phyloP scores from a whole-genome alignment of 352 stramenopile genomes.

The Phytophthora aleatoria region DNA sequence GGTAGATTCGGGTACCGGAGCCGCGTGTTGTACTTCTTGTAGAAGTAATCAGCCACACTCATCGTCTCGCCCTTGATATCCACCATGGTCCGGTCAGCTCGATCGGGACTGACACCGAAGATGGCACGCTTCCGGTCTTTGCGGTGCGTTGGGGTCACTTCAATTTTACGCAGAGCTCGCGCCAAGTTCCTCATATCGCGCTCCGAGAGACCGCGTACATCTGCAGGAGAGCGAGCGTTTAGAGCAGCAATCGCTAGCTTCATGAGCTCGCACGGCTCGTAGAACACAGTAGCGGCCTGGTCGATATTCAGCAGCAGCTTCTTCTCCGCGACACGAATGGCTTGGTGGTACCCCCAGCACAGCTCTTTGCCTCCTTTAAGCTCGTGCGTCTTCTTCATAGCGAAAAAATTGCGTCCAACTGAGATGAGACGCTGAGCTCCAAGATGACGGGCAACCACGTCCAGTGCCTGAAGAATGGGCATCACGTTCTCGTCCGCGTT shows the following conservation, averaged over 20 bases:
- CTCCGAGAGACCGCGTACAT: conserved; percentile 41
- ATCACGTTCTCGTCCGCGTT: conserved; percentile 65
- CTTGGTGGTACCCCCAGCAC: conserved; percentile 77
- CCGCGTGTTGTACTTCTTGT: conserved; percentile 44
- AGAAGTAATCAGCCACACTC: conserved; percentile 64
- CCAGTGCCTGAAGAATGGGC: conserved; percentile 64
- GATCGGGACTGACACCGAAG: conserved; percentile 47
- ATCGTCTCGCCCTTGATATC: conserved; percentile 56
- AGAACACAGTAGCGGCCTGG: conserved; percentile 70
- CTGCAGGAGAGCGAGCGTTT: conserved; percentile 30
- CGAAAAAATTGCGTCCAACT: conserved; percentile 73
- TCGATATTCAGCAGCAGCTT: conserved; percentile 76
- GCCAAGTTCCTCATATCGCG: conserved; percentile 39
- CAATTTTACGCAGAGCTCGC: conserved; percentile 50
- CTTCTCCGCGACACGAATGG: conserved; percentile 52
- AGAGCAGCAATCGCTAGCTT: conserved; percentile 50
- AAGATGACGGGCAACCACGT: conserved; percentile 63
- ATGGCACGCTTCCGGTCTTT: conserved; percentile 57
- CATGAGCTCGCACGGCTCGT: conserved; percentile 50
- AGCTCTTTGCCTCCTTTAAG: conserved; percentile 68
- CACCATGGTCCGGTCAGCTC: conserved; percentile 47
- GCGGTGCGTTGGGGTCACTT: conserved; percentile 53
- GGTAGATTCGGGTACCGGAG: conserved; percentile 70
- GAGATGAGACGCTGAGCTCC: conserved; percentile 56
- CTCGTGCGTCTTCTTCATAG: conserved; percentile 46